Evolutionary conservation across 495 filamentous ascomycete species (phyloP).

Genomic region (Podospora bellae-mahoneyi): DNA sequence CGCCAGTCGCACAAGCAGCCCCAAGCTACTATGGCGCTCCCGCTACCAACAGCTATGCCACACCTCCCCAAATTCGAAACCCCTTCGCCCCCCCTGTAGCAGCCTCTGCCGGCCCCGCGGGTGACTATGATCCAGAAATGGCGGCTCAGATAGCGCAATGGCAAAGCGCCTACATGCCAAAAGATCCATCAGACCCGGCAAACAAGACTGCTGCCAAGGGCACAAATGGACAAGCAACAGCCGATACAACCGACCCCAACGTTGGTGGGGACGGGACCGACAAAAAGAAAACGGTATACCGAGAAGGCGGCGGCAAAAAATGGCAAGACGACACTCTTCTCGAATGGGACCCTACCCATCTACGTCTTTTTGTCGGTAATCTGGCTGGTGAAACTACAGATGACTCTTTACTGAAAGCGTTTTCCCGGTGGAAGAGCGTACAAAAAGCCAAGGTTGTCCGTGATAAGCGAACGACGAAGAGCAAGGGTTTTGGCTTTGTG

Average conservation of each 20-base stretch:
- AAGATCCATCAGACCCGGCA: slow-evolving; percentile 41
- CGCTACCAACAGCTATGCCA: slow-evolving; percentile 41
- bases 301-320: slow-evolving; percentile 81
- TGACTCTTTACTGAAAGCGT: slow-evolving; percentile 90
- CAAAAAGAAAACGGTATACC: slow-evolving; percentile 71
- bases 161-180: slow-evolving; percentile 83
- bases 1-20: slow-evolving; percentile 29
- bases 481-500: slow-evolving; percentile 93
- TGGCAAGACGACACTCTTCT: slow-evolving; percentile 84
- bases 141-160: slow-evolving; percentile 94
- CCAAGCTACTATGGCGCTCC: slow-evolving; percentile 30
- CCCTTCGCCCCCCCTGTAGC: slow-evolving; percentile 68
- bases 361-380: slow-evolving; percentile 93
- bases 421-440: slow-evolving; percentile 79
- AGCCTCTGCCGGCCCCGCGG: slow-evolving; percentile 24
- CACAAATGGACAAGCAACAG: slow-evolving; percentile 18
- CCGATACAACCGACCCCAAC: slow-evolving; percentile 40
- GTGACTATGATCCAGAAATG: slow-evolving; percentile 71
- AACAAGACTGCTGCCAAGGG: slow-evolving; percentile 30
- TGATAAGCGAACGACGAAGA: slow-evolving; percentile 93
- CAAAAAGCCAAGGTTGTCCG: slow-evolving; percentile 92
- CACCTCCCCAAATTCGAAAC: slow-evolving; percentile 76
- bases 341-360: slow-evolving; percentile 95
- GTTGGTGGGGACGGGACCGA: slow-evolving; percentile 23
- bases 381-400: slow-evolving; percentile 98